phyloP scores from a whole-genome alignment of 305 asterid genomes.

The Monarda citriodora region DNA sequence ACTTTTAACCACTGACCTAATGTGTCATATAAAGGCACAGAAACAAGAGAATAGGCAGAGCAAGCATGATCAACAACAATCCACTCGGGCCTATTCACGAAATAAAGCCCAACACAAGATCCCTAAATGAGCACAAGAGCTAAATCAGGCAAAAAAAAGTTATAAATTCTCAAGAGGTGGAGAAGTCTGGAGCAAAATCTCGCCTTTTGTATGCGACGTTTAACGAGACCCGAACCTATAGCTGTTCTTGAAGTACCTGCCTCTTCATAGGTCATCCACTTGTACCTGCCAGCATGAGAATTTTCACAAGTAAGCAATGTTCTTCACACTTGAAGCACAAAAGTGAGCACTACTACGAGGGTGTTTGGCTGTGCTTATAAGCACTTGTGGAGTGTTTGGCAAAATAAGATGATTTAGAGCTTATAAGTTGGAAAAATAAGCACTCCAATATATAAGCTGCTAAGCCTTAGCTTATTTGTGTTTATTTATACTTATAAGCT shows the following conservation, averaged over 20 bases:
- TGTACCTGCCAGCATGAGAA: constrained; percentile 35
- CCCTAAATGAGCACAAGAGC: constrained; percentile 38
- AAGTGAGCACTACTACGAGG: constrained; percentile 1
- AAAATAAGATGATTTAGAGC: too few relatives aligned
- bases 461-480: too few relatives aligned
- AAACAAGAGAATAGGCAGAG: constrained; percentile 61
- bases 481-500: too few relatives aligned
- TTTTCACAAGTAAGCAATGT: constrained; percentile 1
- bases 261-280: constrained; percentile 65
- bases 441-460: too few relatives aligned
- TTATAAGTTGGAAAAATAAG: too few relatives aligned
- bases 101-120: constrained; percentile 59
- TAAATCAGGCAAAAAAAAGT: constrained; percentile 7
- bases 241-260: constrained; percentile 55
- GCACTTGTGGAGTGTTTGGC: too few relatives aligned
- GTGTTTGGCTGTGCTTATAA: too few relatives aligned
- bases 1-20: constrained; percentile 48
- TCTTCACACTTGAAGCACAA: constrained; percentile 9
- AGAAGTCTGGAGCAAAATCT: constrained; percentile 14
- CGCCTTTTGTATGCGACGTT: constrained; percentile 49
- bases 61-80: constrained; percentile 75
- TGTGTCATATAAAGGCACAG: constrained; percentile 76
- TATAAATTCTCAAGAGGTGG: neutral
- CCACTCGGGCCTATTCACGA: constrained; percentile 77
- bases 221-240: constrained; percentile 64